phyloP scores from a whole-genome alignment of 1,284 basidiomycete genomes.

The Trichosporon coremiiforme region DNA sequence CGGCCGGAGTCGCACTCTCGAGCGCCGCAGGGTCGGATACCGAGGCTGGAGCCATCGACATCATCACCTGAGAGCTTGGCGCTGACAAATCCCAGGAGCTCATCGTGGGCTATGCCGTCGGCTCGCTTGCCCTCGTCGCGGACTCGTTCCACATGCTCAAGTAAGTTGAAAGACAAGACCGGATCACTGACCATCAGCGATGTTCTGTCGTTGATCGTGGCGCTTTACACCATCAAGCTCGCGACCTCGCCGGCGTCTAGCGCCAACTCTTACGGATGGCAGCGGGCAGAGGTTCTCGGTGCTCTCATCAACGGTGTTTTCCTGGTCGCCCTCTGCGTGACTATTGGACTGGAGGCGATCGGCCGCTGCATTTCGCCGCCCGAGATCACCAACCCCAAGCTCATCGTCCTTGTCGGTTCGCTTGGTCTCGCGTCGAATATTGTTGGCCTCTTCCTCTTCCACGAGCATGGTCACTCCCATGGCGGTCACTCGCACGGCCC shows the following conservation, averaged over 20 bases:
- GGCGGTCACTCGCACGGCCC: constrained; percentile 35
- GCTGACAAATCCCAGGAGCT: constrained; percentile 41
- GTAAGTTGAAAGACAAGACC: constrained; percentile 80
- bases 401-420: constrained; percentile 88
- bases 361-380: constrained; percentile 83
- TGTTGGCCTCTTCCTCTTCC: constrained; percentile 91
- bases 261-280: constrained; percentile 67
- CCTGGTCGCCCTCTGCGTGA: constrained; percentile 91
- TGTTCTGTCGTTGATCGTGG: constrained; percentile 92
- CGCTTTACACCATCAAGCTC: constrained; percentile 94
- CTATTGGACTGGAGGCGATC: constrained; percentile 90
- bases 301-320: constrained; percentile 96
- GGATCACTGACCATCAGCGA: constrained; percentile 68
- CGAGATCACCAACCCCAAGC: constrained; percentile 82
- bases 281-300: constrained; percentile 96
- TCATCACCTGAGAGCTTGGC: not conserved
- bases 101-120: constrained; percentile 80
- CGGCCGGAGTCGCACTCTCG: not conserved
- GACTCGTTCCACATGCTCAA: constrained; percentile 99
- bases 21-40: constrained; percentile 1
- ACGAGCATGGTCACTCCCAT: constrained; percentile 70
- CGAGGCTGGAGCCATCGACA: not conserved
- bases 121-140: constrained; percentile 90
- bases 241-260: constrained; percentile 50
- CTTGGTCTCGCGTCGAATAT: constrained; percentile 90